Conservation (phyloP, 176 grass and related monocot species). For the Oryza meyeriana region DNA sequence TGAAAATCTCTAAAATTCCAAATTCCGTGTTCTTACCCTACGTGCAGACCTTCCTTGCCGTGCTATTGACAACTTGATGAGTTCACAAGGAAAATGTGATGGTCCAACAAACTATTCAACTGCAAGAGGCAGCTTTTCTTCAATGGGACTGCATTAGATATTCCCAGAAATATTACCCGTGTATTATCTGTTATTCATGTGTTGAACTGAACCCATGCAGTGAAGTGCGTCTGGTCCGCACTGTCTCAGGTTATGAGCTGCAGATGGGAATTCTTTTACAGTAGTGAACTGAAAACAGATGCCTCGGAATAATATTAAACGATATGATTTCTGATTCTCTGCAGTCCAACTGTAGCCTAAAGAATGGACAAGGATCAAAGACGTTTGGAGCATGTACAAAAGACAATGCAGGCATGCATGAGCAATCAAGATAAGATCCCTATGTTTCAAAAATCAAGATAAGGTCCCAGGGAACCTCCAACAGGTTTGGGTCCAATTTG, state of each 20-base stretch:
- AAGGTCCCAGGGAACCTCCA: neutral
- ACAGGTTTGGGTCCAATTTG: neutral
- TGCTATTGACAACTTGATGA: neutral
- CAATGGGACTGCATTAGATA: neutral
- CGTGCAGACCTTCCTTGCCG: neutral
- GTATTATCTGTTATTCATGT: neutral
- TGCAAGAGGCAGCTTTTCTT: neutral
- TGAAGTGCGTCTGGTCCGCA: too few relatives aligned
- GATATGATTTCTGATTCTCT: neutral
- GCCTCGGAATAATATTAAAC: neutral
- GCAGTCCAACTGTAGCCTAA: neutral
- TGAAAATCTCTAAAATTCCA: constrained; percentile 13
- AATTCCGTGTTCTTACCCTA: neutral
- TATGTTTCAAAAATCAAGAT: neutral
- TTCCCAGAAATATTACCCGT: neutral
- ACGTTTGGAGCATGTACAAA: neutral
- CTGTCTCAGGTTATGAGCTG: neutral
- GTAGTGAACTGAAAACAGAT: neutral
- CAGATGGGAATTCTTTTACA: neutral
- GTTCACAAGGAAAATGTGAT: neutral
- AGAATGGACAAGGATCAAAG: neutral
- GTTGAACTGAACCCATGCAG: neutral
- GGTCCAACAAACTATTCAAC: neutral
- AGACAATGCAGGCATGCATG: neutral
- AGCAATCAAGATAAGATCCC: neutral